Conservation (phyloP, 2,329 filamentous ascomycete species). For the Diaporthe vexans region DNA sequence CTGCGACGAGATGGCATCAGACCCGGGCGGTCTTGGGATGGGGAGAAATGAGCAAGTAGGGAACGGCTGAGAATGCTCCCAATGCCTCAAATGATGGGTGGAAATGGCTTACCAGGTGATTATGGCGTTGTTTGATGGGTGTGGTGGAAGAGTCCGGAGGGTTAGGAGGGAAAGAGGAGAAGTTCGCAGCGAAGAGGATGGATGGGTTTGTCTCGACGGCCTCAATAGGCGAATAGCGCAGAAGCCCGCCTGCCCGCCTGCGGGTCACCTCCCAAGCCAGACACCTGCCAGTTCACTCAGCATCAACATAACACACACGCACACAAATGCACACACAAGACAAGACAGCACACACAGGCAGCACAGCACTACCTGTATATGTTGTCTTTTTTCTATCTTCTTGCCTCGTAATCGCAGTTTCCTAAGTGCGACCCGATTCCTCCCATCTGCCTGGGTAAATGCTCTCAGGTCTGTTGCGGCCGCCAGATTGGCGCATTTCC, state of each 20-base stretch:
- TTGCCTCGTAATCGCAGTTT: constrained; percentile 1
- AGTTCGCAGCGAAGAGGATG: constrained; percentile 48
- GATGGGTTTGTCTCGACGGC: constrained; percentile 46
- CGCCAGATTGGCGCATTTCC: constrained; percentile 32
- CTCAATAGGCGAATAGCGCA: constrained; percentile 43
- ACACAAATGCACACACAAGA: not conserved
- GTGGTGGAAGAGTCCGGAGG: constrained; percentile 48
- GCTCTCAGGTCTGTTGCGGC: not conserved
- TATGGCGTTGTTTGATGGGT: constrained; percentile 48
- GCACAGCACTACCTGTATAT: not conserved
- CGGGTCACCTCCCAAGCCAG: constrained; percentile 41
- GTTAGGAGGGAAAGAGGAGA: constrained; percentile 50
- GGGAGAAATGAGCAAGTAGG: constrained; percentile 33
- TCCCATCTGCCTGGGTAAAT: constrained; percentile 5
- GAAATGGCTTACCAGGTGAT: constrained; percentile 47
- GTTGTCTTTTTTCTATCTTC: not conserved
- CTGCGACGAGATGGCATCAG: constrained; percentile 45
- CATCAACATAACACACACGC: constrained; percentile 28
- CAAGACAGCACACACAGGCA: constrained; percentile 2
- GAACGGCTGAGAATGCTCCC: constrained; percentile 25
- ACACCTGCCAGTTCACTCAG: constrained; percentile 38
- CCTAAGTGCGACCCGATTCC: constrained; percentile 5
- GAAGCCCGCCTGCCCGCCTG: constrained; percentile 43
- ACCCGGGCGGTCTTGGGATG: constrained; percentile 29
- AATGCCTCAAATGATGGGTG: constrained; percentile 35